Base-by-base conservation (phyloP, 139 green algal species). In the Ostreobium quekettii region DNA sequence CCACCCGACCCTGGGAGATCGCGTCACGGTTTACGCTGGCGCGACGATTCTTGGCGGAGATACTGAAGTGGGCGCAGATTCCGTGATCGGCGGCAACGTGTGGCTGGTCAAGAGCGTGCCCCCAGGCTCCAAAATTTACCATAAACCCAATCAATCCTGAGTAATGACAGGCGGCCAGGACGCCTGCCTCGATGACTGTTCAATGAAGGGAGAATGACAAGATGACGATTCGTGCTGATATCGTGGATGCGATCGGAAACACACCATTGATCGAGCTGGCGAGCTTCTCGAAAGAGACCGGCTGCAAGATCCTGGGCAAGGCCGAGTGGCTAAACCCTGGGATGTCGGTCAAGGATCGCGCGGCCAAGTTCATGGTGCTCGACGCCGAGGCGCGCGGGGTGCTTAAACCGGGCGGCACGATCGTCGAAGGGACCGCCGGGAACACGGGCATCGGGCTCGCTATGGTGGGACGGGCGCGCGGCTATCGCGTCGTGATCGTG, bases 271-370 rank as follows among this genome's bases (percentile, higher is more conserved):
- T 96, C 0, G 71, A 79, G 0, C 86, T 96, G 8, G 47, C 36
- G 3, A 90, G 80, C 65, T 70, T 96, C 3, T 90, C 78, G 0
- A 66, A 89, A 15, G 75, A 64, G 24, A 95, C 89, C 5, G 89
- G 89, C 0, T 96, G 89, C 69, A 74, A 89, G 81, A 91, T 96
- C 28, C 71, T 90, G 3, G 90, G 64, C 36, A 96, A 96, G 59
- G 85, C 89, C 1, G 93, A 98, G 75, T 93, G 97, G 47, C 70
- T 96, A 1, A 97, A 97, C 62, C 90, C 92, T 5, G 93, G 93
- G 0, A 89, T 91, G 36, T 88, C 76, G 62, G 81, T 96, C 2
- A 96, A 96, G 70, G 93, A 98, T 77, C 71, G 92, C 0, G 89
- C 96, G 38, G 92, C 92, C n/a, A 66, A 93, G 39, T 71, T 83